Conservation (phyloP, 192 early-diverging fungal genomes). For the Backusella macrospora region DNA sequence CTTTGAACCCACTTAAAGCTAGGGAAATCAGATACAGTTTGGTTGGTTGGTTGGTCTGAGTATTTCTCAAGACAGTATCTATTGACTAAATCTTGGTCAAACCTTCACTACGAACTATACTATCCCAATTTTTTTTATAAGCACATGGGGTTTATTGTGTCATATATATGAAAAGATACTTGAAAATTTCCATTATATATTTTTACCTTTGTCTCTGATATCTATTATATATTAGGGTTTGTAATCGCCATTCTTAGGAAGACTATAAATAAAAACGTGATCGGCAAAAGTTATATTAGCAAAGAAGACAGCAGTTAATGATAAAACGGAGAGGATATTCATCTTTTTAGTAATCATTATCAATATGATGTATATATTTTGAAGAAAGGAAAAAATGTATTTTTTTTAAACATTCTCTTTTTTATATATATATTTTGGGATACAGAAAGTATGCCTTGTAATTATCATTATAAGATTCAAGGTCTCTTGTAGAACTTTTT, state of each 20-base stretch:
- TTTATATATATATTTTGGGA: neutral
- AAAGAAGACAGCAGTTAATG: neutral
- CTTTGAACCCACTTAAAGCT: neutral
- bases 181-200: neutral
- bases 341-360: neutral
- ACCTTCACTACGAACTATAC: neutral
- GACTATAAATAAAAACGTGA: slow-evolving; percentile 1
- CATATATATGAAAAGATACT: neutral
- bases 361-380: neutral
- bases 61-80: neutral
- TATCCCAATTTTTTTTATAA: neutral
- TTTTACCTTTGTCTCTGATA: slow-evolving; percentile 3
- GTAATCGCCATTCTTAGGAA: neutral
- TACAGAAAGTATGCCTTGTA: neutral
- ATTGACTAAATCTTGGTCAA: neutral
- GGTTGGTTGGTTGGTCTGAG: slow-evolving; percentile 12
- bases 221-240: slow-evolving; percentile 2
- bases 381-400: neutral
- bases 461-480: neutral
- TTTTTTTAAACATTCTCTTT: neutral
- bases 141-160: neutral
- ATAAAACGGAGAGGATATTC: neutral
- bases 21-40: neutral
- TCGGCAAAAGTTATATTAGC: neutral
- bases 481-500: neutral